phyloP scores from a whole-genome alignment of 306 rosid species.

The Cicer yamashitae region DNA sequence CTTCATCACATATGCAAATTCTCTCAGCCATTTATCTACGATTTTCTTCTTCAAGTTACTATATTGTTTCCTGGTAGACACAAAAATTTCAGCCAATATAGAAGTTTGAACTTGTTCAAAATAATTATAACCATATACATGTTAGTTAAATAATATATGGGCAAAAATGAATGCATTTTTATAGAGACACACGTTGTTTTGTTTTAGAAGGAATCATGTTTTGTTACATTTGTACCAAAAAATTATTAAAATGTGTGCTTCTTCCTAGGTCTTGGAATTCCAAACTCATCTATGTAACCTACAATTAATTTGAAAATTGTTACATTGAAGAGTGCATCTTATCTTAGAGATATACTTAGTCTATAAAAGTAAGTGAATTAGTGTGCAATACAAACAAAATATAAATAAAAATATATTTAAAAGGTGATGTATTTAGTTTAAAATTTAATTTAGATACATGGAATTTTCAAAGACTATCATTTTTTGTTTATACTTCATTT shows the following conservation, averaged over 20 bases:
- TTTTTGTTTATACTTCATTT: no score
- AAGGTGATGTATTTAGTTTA: no score
- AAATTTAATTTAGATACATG: no score
- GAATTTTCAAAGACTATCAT: no score
- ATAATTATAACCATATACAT: background rate
- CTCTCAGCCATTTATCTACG: conserved; percentile 50
- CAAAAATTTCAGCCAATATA: background rate
- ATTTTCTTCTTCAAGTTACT: conserved; percentile 14
- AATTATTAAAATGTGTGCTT: conserved; percentile 36
- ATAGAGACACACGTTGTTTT: background rate
- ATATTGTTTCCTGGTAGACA: conserved; percentile 40
- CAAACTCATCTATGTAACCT: conserved; percentile 25
- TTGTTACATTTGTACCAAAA: conserved; percentile 40
- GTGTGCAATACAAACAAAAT: no score
- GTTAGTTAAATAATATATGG: conserved; percentile 7
- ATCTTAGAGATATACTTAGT: conserved; percentile 19
- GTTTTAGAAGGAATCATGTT: conserved; percentile 41
- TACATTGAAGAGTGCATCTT: conserved; percentile 30
- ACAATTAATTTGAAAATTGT: conserved; percentile 39
- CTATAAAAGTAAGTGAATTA: background rate
- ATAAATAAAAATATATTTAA: no score
- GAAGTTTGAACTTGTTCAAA: conserved; percentile 8
- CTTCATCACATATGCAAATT: conserved; percentile 43
- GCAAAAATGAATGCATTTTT: conserved; percentile 33
- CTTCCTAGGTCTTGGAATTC: conserved; percentile 53